These are phyloP conservation scores for Clarireedia paspali DNA, from an alignment of 2,329 filamentous ascomycete genomes.

Conservation along the genomic window DNA sequence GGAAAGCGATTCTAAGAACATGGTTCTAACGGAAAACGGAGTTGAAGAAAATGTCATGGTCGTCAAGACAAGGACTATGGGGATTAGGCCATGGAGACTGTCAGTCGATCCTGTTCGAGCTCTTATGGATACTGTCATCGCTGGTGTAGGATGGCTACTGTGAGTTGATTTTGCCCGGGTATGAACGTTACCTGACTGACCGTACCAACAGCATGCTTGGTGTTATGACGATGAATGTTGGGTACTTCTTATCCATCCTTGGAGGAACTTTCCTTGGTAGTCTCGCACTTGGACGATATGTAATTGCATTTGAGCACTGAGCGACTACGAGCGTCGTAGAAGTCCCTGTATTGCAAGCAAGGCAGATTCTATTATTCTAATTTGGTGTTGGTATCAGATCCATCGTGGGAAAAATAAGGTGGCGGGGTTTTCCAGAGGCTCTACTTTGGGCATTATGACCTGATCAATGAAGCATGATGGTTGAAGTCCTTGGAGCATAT, in stretches of 20 bases:
- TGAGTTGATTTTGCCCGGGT: conserved; percentile 42
- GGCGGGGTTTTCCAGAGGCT: not conserved
- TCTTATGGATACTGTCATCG: conserved; percentile 59
- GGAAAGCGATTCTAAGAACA: conserved; percentile 50
- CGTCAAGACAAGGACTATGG: conserved; percentile 48
- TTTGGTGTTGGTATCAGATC: not conserved
- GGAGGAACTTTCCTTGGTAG: conserved; percentile 80
- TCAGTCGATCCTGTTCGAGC: conserved; percentile 72
- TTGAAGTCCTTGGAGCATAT: not conserved
- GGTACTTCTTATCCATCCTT: conserved; percentile 76
- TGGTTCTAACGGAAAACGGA: conserved; percentile 65
- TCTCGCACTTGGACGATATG: conserved; percentile 37
- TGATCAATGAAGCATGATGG: conserved; percentile 1
- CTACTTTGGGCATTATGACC: not conserved
- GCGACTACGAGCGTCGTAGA: conserved; percentile 3
- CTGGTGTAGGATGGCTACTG: conserved; percentile 79
- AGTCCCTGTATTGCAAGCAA: conserved; percentile 7
- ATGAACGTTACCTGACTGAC: conserved; percentile 10
- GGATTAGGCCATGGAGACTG: conserved; percentile 67
- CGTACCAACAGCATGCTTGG: conserved; percentile 66
- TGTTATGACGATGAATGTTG: conserved; percentile 84
- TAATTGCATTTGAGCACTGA: conserved; percentile 14
- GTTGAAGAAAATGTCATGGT: conserved; percentile 75
- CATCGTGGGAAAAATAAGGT: too few species aligned
- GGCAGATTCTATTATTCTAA: conserved; percentile 5